These are phyloP conservation scores for Pseudogymnoascus sp. DNA, from an alignment of 2,329 filamentous ascomycete genomes.

Conservation along the genomic window DNA sequence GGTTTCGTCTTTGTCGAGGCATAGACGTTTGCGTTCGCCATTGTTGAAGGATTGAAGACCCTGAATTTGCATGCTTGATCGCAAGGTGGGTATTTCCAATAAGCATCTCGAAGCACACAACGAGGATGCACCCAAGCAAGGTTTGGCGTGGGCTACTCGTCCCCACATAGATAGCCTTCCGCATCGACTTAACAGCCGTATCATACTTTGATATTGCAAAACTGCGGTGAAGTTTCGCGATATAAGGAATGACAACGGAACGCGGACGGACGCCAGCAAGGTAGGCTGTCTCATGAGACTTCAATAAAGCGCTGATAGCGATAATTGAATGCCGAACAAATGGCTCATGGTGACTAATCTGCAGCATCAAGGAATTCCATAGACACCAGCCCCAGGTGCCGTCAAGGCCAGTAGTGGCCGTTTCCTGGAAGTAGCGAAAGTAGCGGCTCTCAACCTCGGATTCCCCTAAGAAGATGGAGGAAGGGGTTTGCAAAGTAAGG, in stretches of 20 bases:
- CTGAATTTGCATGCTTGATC: constrained; percentile 10
- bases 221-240: constrained; percentile 3
- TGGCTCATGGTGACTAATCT: constrained; percentile 18
- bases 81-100: constrained; percentile 6
- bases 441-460: constrained; percentile 49
- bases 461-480: constrained; percentile 38
- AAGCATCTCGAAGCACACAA: constrained; percentile 21
- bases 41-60: constrained; percentile 4
- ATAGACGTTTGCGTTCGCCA: not conserved
- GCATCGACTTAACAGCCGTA: constrained; percentile 8
- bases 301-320: constrained; percentile 20
- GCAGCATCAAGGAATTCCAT: constrained; percentile 19
- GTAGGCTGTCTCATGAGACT: constrained; percentile 12
- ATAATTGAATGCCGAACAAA: constrained; percentile 22
- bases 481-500: constrained; percentile 18
- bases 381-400: constrained; percentile 51
- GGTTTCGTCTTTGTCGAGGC: not conserved
- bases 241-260: constrained; percentile 19
- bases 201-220: constrained; percentile 12
- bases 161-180: not conserved
- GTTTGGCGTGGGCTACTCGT: not conserved
- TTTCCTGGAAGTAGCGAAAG: constrained; percentile 53
- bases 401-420: constrained; percentile 55
- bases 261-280: constrained; percentile 17
- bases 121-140: constrained; percentile 17